These are phyloP conservation scores for Pseudopithomyces chartarum DNA, from an alignment of 2,329 filamentous ascomycete genomes.

Conservation along the genomic window DNA sequence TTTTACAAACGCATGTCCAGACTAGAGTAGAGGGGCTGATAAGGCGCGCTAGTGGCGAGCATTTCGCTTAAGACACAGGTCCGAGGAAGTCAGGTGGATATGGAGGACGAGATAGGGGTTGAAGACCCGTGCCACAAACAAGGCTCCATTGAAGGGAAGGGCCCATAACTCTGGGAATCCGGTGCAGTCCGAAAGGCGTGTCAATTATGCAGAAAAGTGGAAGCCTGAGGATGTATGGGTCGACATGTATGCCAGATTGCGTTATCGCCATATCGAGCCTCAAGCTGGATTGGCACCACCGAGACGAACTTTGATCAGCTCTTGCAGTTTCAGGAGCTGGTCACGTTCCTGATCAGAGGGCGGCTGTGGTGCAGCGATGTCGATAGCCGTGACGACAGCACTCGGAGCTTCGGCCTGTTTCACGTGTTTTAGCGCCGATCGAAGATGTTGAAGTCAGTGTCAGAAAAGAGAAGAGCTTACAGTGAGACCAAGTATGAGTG, in stretches of 20 bases:
- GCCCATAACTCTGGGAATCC: not conserved
- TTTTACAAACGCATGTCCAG: conserved; percentile 6
- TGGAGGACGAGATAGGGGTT: conserved; percentile 6
- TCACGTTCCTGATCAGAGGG: conserved; percentile 32
- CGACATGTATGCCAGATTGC: not conserved
- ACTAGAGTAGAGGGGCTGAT: conserved; percentile 12
- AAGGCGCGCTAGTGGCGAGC: conserved; percentile 15
- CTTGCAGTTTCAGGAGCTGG: conserved; percentile 36
- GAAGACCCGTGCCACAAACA: not conserved
- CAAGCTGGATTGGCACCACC: conserved; percentile 2
- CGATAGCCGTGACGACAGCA: conserved; percentile 38
- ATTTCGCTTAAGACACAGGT: conserved; percentile 14
- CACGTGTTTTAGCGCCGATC: conserved; percentile 41
- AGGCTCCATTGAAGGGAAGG: not conserved
- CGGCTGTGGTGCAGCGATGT: conserved; percentile 31
- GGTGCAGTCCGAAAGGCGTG: not conserved
- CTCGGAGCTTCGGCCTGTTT: conserved; percentile 48
- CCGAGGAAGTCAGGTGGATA: conserved; percentile 1
- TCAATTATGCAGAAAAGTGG: not conserved
- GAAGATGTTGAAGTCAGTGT: conserved; percentile 26
- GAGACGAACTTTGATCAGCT: conserved; percentile 39
- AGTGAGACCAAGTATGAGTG: conserved; percentile 64
- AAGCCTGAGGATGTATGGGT: conserved; percentile 13
- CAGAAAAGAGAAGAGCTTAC: conserved; percentile 55
- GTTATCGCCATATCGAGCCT: not conserved